These are phyloP conservation scores for Talaromyces sp. DNA, from an alignment of 2,329 filamentous ascomycete species.

Conservation along the genomic window DNA sequence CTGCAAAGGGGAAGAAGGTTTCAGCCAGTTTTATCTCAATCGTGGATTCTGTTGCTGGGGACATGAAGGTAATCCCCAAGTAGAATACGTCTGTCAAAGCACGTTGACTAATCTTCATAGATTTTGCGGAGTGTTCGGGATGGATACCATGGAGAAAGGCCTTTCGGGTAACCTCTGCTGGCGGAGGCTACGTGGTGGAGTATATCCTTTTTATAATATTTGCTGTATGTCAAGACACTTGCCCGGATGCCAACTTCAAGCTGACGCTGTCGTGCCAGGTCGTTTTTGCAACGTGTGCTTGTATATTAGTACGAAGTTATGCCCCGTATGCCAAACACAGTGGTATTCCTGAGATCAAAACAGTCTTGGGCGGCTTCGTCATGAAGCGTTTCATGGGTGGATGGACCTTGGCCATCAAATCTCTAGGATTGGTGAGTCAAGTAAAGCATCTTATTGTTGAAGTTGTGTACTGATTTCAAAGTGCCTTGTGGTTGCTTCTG, in stretches of 20 bases:
- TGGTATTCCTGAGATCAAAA: slow-evolving; percentile 97
- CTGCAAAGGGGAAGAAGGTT: slow-evolving; percentile 72
- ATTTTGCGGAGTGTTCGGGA: slow-evolving; percentile 73
- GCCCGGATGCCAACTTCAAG: not conserved
- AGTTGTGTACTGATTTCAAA: slow-evolving; percentile 40
- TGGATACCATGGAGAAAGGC: slow-evolving; percentile 84
- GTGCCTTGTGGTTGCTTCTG: slow-evolving; percentile 87
- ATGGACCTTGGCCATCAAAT: slow-evolving; percentile 89
- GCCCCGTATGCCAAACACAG: slow-evolving; percentile 88
- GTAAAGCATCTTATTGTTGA: not conserved
- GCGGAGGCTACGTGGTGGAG: slow-evolving; percentile 75
- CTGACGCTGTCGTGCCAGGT: slow-evolving; percentile 50
- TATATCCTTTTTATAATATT: slow-evolving; percentile 84
- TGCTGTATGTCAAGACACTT: slow-evolving; percentile 55
- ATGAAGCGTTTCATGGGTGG: slow-evolving; percentile 80
- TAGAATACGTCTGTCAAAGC: not conserved
- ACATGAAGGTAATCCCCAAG: slow-evolving; percentile 58
- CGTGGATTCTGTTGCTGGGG: slow-evolving; percentile 91
- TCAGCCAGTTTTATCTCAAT: slow-evolving; percentile 86
- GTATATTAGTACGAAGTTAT: slow-evolving; percentile 76
- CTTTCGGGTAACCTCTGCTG: slow-evolving; percentile 61
- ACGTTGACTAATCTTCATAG: slow-evolving; percentile 35
- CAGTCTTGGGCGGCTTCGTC: slow-evolving; percentile 87
- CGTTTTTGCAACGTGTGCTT: slow-evolving; percentile 72
- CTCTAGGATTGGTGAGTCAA: slow-evolving; percentile 69